A percentile compares a stretch with the other conserved stretches of the same genome.
phyloP scores from a whole-genome alignment of 768 basidiomycete species.

The Lenzites betulinus region DNA sequence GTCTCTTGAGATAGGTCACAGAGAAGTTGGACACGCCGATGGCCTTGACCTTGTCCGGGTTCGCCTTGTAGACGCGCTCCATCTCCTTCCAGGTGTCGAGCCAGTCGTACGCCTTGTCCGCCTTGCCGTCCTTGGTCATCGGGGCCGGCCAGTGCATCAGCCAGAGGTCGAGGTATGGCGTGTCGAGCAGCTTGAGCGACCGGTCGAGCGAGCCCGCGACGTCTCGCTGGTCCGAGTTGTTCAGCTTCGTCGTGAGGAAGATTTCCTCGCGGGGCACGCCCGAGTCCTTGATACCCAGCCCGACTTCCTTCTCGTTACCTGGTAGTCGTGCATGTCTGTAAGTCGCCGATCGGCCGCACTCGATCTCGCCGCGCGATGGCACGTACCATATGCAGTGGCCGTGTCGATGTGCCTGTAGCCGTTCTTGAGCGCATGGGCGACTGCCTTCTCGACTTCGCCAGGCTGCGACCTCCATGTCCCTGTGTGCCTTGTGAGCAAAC shows the following conservation, averaged over 20 bases:
- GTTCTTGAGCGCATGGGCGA: constrained; percentile 67
- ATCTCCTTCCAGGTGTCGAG: constrained; percentile 79
- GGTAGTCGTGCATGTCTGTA: not conserved
- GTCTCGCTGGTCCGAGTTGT: constrained; percentile 61
- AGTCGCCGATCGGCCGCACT: not conserved
- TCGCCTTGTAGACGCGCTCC: constrained; percentile 64
- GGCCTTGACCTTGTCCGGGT: constrained; percentile 73
- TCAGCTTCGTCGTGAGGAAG: constrained; percentile 80
- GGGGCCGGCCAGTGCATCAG: constrained; percentile 86
- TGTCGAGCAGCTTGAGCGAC: constrained; percentile 69
- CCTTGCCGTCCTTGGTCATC: constrained; percentile 54
- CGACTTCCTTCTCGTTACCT: constrained; percentile 80
- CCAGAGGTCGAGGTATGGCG: constrained; percentile 82
- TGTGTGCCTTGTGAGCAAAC: constrained; percentile 25
- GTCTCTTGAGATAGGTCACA: constrained; percentile 58
- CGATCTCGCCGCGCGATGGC: not conserved
- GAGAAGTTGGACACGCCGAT: constrained; percentile 84
- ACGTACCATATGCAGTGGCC: constrained; percentile 57
- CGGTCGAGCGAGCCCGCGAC: constrained; percentile 63
- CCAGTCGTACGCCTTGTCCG: constrained; percentile 62
- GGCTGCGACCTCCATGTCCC: constrained; percentile 82
- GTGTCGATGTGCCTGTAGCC: constrained; percentile 80
- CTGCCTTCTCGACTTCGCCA: constrained; percentile 72
- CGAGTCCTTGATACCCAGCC: constrained; percentile 72
- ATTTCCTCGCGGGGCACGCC: constrained; percentile 72